Evolutionary conservation across 495 filamentous ascomycete genomes (phyloP).

Genomic region (Elasticomyces elasticus): DNA sequence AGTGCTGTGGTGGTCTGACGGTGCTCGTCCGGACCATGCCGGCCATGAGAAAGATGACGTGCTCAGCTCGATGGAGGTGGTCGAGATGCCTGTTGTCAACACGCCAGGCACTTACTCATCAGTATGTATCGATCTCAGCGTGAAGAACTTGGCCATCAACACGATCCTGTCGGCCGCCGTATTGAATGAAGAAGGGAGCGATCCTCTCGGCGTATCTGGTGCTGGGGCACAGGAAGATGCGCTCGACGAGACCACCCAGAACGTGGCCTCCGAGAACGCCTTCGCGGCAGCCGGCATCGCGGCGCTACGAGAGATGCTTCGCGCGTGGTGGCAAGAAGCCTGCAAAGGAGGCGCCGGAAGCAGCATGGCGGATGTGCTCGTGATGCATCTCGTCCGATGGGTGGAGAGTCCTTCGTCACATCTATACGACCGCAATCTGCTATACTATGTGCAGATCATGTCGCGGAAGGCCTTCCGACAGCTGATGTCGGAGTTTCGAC

Average conservation of each 20-base stretch:
- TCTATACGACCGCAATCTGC: slow-evolving; percentile 89
- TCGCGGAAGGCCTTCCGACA: slow-evolving; percentile 92
- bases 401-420: slow-evolving; percentile 84
- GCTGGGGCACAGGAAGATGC: slow-evolving; percentile 55
- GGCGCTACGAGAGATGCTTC: slow-evolving; percentile 95
- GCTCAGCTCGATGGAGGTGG: slow-evolving; percentile 68
- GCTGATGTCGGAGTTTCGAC: slow-evolving; percentile 91
- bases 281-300: slow-evolving; percentile 84
- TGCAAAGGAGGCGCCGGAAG: slow-evolving; percentile 61
- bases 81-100: slow-evolving; percentile 89
- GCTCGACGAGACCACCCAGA: slow-evolving; percentile 48
- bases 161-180: slow-evolving; percentile 93
- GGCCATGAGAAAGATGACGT: slow-evolving; percentile 94
- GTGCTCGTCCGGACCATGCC: slow-evolving; percentile 82
- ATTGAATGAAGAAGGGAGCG: slow-evolving; percentile 92
- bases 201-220: slow-evolving; percentile 69
- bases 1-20: slow-evolving; percentile 94
- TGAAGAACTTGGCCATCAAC: slow-evolving; percentile 94
- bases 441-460: slow-evolving; percentile 98
- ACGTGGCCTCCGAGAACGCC: slow-evolving; percentile 78
- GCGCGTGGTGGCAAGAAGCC: slow-evolving; percentile 93
- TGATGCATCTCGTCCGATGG: slow-evolving; percentile 95
- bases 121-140: slow-evolving; percentile 90
- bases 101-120: slow-evolving; percentile 87
- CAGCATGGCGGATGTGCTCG: slow-evolving; percentile 90